These are phyloP conservation scores for Starmerella gropengiesseri DNA, from an alignment of 805 yeast species.

Conservation along the genomic window DNA sequence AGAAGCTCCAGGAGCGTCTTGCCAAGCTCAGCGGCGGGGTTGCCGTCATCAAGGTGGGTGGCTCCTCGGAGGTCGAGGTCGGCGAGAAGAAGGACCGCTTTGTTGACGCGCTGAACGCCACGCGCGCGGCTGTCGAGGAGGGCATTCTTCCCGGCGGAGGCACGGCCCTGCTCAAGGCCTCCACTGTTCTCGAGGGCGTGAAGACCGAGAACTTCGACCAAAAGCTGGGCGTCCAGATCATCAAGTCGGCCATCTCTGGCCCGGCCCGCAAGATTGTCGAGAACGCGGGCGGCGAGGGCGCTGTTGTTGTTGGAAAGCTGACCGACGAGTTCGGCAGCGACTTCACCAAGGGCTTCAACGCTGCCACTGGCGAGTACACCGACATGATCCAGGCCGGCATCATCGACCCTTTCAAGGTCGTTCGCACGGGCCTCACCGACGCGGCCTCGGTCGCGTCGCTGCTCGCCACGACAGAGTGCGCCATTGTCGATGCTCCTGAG, in stretches of 20 bases:
- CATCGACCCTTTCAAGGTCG: conserved; percentile 97
- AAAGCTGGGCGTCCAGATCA: conserved; percentile 88
- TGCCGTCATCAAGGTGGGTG: conserved; percentile 96
- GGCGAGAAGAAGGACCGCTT: conserved; percentile 99
- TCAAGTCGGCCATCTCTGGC: conserved; percentile 81
- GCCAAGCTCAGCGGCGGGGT: conserved; percentile 98
- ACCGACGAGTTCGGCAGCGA: conserved; percentile 45
- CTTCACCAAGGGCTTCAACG: conserved; percentile 84
- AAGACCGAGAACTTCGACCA: conserved; percentile 86
- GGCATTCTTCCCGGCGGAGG: conserved; percentile 99
- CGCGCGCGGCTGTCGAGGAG: conserved; percentile 97
- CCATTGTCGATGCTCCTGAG: conserved; percentile 86
- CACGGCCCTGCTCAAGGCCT: conserved; percentile 91
- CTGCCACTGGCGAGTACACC: conserved; percentile 83
- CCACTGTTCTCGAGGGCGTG: conserved; percentile 58
- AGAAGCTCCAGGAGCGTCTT: conserved; percentile 92
- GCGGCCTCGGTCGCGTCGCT: conserved; percentile 97
- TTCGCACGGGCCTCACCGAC: conserved; percentile 87
- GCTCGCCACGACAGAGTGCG: conserved; percentile 97
- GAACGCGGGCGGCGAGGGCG: conserved; percentile 96
- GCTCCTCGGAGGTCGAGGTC: conserved; percentile 92
- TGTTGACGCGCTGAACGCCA: conserved; percentile 96
- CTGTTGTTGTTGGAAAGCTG: conserved; percentile 90
- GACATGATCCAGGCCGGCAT: conserved; percentile 96
- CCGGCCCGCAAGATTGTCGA: conserved; percentile 94